Evolutionary conservation across 495 filamentous ascomycete genomes (phyloP).

Genomic region (Penicillium flavigenum): DNA sequence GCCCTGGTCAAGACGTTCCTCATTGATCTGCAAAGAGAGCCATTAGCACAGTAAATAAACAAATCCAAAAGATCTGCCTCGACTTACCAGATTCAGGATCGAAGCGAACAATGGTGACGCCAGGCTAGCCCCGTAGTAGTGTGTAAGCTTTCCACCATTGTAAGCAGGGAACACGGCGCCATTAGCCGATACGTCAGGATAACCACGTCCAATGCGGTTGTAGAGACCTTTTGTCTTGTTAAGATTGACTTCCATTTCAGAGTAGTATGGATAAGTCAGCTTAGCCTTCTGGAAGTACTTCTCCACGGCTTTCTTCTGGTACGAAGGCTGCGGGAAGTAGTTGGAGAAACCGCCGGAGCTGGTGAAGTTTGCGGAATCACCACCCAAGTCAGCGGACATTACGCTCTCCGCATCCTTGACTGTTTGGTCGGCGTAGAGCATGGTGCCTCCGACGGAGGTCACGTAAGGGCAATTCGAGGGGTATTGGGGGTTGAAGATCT

Average conservation of each 20-base stretch:
- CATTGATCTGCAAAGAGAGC: slow-evolving; percentile 39
- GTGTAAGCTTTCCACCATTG: slow-evolving; percentile 35
- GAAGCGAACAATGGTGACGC: slow-evolving; percentile 56
- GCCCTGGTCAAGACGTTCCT: slow-evolving; percentile 44
- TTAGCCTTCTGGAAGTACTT: slow-evolving; percentile 50
- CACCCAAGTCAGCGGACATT: slow-evolving; percentile 29
- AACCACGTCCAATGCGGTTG: slow-evolving; percentile 59
- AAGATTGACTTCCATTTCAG: slow-evolving; percentile 34
- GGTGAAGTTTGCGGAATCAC: slow-evolving; percentile 44
- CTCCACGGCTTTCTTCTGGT: slow-evolving; percentile 55
- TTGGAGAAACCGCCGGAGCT: slow-evolving; percentile 69
- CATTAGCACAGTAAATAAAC: background rate
- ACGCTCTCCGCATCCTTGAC: slow-evolving; percentile 46
- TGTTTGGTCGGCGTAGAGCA: slow-evolving; percentile 42
- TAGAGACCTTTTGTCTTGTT: slow-evolving; percentile 52
- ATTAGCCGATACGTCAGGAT: slow-evolving; percentile 63
- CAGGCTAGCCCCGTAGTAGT: slow-evolving; percentile 55
- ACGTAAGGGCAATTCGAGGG: slow-evolving; percentile 53
- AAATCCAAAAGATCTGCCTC: background rate
- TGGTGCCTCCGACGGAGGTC: slow-evolving; percentile 52
- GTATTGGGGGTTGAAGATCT: slow-evolving; percentile 50
- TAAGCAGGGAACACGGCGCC: slow-evolving; percentile 55
- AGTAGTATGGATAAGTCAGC: slow-evolving; percentile 44
- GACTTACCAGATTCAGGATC: slow-evolving; percentile 45
- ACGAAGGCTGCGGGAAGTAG: slow-evolving; percentile 58